These are phyloP conservation scores for Gyromitra esculenta DNA, from an alignment of 2,329 filamentous ascomycete species.

Conservation along the genomic window DNA sequence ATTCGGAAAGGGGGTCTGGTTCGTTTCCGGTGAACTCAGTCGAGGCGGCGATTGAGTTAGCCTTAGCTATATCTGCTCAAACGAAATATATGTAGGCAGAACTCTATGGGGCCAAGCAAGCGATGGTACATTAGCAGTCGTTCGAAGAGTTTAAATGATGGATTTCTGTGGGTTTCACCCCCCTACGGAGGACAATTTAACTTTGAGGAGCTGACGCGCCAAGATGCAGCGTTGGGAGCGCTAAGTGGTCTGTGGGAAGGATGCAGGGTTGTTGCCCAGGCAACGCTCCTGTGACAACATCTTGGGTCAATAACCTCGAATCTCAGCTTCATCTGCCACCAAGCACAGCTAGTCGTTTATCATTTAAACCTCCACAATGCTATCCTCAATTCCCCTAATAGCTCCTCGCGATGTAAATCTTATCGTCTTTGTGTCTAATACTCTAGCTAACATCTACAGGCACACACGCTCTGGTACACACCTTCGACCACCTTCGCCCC, in stretches of 20 bases:
- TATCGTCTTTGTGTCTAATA: constrained; percentile 15
- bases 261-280: constrained; percentile 28
- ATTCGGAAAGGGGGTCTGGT: too few species aligned
- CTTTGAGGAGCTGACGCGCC: neutral
- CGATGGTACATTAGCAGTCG: too few species aligned
- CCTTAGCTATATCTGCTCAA: too few species aligned
- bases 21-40: too few species aligned
- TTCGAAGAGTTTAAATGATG: too few species aligned
- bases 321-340: neutral
- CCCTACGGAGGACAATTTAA: neutral
- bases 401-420: constrained; percentile 74
- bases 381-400: constrained; percentile 60
- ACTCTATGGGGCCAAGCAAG: too few species aligned
- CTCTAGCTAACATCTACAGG: constrained; percentile 63
- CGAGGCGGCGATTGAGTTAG: too few species aligned
- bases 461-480: constrained; percentile 78
- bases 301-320: constrained; percentile 14
- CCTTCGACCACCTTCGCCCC: constrained; percentile 67
- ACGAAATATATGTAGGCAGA: too few species aligned
- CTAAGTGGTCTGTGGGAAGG: constrained; percentile 1
- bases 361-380: constrained; percentile 38
- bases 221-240: neutral
- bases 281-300: constrained; percentile 10
- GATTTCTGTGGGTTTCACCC: too few species aligned
- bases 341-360: neutral